Conservation (phyloP, 2,329 filamentous ascomycete genomes). For the Fusarium nanum region DNA sequence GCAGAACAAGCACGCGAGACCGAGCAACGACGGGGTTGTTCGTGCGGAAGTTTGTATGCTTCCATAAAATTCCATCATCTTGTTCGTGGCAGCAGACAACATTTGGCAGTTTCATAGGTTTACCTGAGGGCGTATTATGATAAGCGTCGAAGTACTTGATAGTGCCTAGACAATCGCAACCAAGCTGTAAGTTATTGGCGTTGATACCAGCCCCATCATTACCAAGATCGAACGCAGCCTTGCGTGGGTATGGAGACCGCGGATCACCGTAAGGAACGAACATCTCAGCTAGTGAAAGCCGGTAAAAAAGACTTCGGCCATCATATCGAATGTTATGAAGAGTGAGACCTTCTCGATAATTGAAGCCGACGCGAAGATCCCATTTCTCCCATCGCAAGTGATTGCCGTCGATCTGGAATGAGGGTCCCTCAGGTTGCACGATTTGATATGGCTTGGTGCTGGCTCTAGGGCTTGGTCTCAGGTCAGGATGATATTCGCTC, state of each 20-base stretch:
- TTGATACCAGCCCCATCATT: slow-evolving; percentile 73
- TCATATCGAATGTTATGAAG: slow-evolving; percentile 76
- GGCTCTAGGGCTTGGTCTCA: slow-evolving; percentile 40
- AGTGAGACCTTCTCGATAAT: slow-evolving; percentile 74
- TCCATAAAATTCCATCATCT: slow-evolving; percentile 68
- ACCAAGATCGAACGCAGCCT: slow-evolving; percentile 77
- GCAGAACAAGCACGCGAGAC: slow-evolving; percentile 67
- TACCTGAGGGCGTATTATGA: slow-evolving; percentile 48
- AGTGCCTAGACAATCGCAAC: slow-evolving; percentile 67
- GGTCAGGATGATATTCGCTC: slow-evolving; percentile 58
- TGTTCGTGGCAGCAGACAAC: slow-evolving; percentile 53
- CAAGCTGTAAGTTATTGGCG: slow-evolving; percentile 73
- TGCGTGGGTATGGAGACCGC: slow-evolving; percentile 67
- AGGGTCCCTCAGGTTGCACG: slow-evolving; percentile 49
- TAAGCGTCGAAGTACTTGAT: slow-evolving; percentile 59
- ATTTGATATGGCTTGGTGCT: slow-evolving; percentile 50
- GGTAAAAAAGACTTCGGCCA: slow-evolving; percentile 71
- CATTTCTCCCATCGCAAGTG: slow-evolving; percentile 70
- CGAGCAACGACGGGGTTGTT: slow-evolving; percentile 66
- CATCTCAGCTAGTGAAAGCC: slow-evolving; percentile 74
- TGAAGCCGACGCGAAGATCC: slow-evolving; percentile 75
- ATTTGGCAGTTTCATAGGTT: slow-evolving; percentile 50
- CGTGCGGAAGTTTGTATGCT: slow-evolving; percentile 70
- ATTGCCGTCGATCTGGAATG: slow-evolving; percentile 57
- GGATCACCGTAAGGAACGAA: slow-evolving; percentile 70